Base-by-base conservation (phyloP, 1,139 yeast genomes). In the Insectozyma bohioensis region DNA sequence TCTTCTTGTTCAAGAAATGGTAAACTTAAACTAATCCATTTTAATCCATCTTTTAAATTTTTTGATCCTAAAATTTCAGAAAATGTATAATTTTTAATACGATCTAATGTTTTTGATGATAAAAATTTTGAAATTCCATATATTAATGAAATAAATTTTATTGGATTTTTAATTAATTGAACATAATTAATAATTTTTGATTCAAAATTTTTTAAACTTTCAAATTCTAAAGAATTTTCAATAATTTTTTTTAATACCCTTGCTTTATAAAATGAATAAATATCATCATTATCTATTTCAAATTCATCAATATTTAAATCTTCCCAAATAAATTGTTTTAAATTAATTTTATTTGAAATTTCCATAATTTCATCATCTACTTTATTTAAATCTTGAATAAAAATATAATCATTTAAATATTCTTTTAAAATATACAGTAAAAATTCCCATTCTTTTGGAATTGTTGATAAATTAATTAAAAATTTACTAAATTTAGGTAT, bases 31-130 rank as follows among this genome's bases (percentile, higher is more conserved):
- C 78, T 57, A 5, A 84, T 39, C 56, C 72, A 67, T 24, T 52
- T 56, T 24, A 76, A 50, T 0, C 83, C 84, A 2, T 50, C 51
- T 4, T 47, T 33, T 2, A 59, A 49, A 2, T 67, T 48, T 30
- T 60, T 66, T 1, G 72, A 61, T 1, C 87, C 85, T 34, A 84
- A 61, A 19, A 84, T 54, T 42, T 81, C 88, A 2, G 90, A 78
- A 8, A 80, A 77, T n/a, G 75, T 62, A 40, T 67, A 67, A 42
- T 79, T 82, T 40, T 87, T 70, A n/a, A 75, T 45, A 40, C 80
- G 66, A 16, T 72, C 80, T 34, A 72, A 63, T 24, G 58, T 54
- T 2, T 56, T 43, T 2, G 65, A 48, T 0, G 58, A 39, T 11
- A 68, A 44, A 36, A 70, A 64, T 12, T 63, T 61, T 2, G 63